Evolutionary conservation across 306 rosid species (phyloP).

Genomic region (Castanopsis chinensis): DNA sequence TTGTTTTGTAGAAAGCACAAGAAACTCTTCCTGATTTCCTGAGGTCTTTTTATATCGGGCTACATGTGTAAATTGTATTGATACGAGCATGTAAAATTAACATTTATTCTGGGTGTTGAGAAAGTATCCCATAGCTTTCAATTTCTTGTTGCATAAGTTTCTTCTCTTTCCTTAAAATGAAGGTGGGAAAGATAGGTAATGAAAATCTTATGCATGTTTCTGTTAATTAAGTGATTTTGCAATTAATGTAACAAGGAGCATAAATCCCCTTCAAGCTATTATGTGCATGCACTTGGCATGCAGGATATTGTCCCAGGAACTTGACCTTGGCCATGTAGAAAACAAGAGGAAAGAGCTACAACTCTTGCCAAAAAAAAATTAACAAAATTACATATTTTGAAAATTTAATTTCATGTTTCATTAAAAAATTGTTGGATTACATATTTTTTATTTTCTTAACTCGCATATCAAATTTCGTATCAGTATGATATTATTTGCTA

Average conservation of each 20-base stretch:
- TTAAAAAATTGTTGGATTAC: too few relatives aligned
- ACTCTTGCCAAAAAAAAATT: too few relatives aligned
- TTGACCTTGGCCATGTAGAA: too few relatives aligned
- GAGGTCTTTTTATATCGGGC: background rate
- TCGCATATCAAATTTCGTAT: too few relatives aligned
- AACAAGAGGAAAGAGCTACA: too few relatives aligned
- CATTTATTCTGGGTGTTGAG: background rate
- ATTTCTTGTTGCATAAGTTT: background rate
- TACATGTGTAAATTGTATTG: background rate
- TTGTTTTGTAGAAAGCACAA: slow-evolving; percentile 11
- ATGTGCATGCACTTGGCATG: too few relatives aligned
- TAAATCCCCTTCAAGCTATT: background rate
- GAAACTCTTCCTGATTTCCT: background rate
- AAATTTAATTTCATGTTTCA: too few relatives aligned
- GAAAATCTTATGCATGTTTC: background rate
- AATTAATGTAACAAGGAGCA: background rate
- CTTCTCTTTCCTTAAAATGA: background rate
- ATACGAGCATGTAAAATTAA: slow-evolving; percentile 1
- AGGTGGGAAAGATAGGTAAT: background rate
- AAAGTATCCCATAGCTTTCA: background rate
- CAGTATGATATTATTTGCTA: too few relatives aligned
- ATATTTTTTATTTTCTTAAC: too few relatives aligned
- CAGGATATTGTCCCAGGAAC: too few relatives aligned
- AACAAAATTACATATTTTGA: too few relatives aligned
- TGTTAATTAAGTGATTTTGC: background rate